A percentile compares a stretch with the other conserved stretches of the same genome.
Evolutionary conservation across 768 basidiomycete genomes (phyloP).

Genomic region (Trichaptum fuscoviolaceum): DNA sequence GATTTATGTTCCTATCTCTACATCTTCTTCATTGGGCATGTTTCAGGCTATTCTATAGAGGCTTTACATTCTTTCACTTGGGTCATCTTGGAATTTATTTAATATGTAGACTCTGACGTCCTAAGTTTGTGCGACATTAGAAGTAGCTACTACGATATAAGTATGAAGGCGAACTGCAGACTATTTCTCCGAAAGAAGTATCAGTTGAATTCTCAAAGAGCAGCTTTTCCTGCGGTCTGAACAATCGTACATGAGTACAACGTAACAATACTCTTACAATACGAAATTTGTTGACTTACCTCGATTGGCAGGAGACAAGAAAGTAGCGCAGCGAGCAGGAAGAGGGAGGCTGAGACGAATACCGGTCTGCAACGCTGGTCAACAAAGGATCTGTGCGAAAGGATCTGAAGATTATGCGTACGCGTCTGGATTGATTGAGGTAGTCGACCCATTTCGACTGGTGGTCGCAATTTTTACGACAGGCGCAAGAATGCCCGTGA

Average conservation of each 20-base stretch:
- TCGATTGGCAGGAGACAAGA: slow-evolving; percentile 44
- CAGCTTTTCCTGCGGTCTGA: slow-evolving; percentile 31
- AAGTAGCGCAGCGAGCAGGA: slow-evolving; percentile 35
- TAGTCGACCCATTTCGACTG: slow-evolving; percentile 22
- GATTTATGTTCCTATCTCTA: too few species aligned
- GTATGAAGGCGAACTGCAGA: too few species aligned
- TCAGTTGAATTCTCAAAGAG: too few species aligned
- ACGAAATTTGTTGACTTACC: slow-evolving; percentile 21
- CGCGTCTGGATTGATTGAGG: slow-evolving; percentile 31
- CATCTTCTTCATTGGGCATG: too few species aligned
- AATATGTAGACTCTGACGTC: too few species aligned
- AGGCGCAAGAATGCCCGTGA: slow-evolving; percentile 43
- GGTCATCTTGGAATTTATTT: too few species aligned
- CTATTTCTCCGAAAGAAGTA: too few species aligned
- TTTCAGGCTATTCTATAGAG: too few species aligned
- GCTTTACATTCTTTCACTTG: too few species aligned
- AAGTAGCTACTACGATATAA: too few species aligned
- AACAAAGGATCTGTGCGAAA: neutral
- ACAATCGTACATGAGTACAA: neutral
- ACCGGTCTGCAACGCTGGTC: slow-evolving; percentile 30
- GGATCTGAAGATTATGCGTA: slow-evolving; percentile 14
- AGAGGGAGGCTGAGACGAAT: slow-evolving; percentile 42
- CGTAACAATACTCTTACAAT: too few species aligned
- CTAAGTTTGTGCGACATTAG: too few species aligned
- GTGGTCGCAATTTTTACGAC: slow-evolving; percentile 45